Evolutionary conservation across 2,329 filamentous ascomycete genomes (phyloP).

Genomic region (Xylaria arbuscula): DNA sequence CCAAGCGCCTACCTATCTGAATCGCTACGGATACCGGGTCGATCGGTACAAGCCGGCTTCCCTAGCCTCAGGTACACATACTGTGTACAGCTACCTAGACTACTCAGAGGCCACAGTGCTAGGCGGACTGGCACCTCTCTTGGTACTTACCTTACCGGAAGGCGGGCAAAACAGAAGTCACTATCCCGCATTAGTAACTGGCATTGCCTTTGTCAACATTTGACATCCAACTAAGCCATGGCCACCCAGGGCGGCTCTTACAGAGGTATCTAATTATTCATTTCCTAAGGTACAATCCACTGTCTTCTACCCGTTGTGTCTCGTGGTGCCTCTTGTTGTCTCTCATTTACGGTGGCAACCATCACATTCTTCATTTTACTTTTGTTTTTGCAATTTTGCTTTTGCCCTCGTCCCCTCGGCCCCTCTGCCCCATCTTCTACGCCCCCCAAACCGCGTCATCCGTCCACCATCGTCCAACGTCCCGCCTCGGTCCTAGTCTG

Average conservation of each 20-base stretch:
- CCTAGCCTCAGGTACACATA: no score
- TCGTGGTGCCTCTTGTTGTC: background rate
- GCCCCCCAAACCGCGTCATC: conserved; percentile 7
- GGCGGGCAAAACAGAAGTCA: conserved; percentile 6
- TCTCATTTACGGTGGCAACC: conserved; percentile 12
- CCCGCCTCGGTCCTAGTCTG: no score
- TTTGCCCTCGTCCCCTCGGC: background rate
- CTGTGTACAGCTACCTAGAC: no score
- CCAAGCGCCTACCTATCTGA: no score
- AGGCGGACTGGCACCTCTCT: background rate
- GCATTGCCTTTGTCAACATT: conserved; percentile 4
- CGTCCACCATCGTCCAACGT: background rate
- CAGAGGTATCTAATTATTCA: conserved; percentile 24
- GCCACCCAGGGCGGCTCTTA: conserved; percentile 29
- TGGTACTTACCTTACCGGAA: background rate
- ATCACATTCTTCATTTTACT: conserved; percentile 5
- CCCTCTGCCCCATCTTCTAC: background rate
- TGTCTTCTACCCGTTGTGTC: background rate
- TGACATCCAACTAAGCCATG: conserved; percentile 12
- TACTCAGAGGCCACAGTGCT: conserved; percentile 13
- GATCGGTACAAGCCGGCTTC: no score
- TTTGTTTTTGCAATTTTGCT: background rate
- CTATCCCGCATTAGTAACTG: conserved; percentile 16
- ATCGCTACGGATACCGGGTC: no score
- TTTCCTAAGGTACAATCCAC: background rate